Conservation (phyloP, 2,329 filamentous ascomycete genomes). For the Cadophora malorum region DNA sequence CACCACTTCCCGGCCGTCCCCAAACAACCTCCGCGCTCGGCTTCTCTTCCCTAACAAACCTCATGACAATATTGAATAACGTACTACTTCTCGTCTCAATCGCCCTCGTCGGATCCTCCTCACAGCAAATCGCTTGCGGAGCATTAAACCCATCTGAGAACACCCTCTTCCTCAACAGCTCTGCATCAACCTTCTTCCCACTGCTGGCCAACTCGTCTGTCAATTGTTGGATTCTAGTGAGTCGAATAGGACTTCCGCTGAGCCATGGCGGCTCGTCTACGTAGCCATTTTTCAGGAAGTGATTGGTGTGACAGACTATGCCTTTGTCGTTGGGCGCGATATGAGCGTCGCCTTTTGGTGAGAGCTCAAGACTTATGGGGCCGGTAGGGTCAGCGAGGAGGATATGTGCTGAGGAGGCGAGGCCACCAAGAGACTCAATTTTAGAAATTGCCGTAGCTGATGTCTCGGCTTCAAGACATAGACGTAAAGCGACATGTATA, state of each 20-base stretch:
- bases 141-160: conserved; percentile 48
- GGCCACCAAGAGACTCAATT: conserved; percentile 55
- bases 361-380: conserved; percentile 54
- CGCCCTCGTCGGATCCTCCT: conserved; percentile 42
- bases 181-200: conserved; percentile 34
- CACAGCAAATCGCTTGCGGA: conserved; percentile 47
- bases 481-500: conserved; percentile 60
- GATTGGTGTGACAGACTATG: conserved; percentile 44
- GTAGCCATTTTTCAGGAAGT: conserved; percentile 42
- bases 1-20: conserved; percentile 31
- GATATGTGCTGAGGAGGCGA: conserved; percentile 61
- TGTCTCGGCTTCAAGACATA: conserved; percentile 55
- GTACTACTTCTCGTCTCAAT: conserved; percentile 44
- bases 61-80: conserved; percentile 49
- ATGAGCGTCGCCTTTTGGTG: conserved; percentile 40
- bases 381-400: conserved; percentile 54
- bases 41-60: conserved; percentile 35
- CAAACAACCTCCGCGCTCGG: conserved; percentile 46
- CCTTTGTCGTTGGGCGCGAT: conserved; percentile 34
- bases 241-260: conserved; percentile 45
- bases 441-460: conserved; percentile 52
- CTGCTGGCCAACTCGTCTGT: conserved; percentile 37
- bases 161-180: conserved; percentile 43
- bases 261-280: conserved; percentile 46
- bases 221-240: conserved; percentile 42